Evolutionary conservation across 805 yeast genomes (phyloP), one percentile per base, ranked within the genome.

Genomic region (Priceomyces castillae): DNA sequence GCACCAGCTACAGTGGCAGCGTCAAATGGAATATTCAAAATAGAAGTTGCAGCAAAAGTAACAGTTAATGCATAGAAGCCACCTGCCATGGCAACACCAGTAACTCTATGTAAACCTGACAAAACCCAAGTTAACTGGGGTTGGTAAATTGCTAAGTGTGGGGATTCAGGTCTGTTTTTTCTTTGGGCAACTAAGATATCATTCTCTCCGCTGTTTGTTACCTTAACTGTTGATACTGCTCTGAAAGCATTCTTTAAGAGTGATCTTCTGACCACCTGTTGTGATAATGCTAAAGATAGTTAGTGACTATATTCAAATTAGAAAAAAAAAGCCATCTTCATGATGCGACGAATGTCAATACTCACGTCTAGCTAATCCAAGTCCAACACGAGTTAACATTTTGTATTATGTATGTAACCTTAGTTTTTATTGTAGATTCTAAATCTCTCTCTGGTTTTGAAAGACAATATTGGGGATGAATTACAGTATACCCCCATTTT

Each of bases 121-220:
- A 94, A 62, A 48, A 78, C 69, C 86, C 85, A 79, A 18, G 98
- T 87, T 52, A 92, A 62, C 73, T 94, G 97, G 35, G 95, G 95
- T 72, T 90, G 77, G 74, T 92, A 92, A 62, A 94, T 90, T 48
- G 82, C 71, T 61, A 92, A 75, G 65, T 92, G 95, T 44, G 98
- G 98, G 23, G 97, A 89, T 12, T 78, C 69, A 26, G 98, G 98
- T 71, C 99, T 84, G 71, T 81, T 78, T 52, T 74, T 78, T 67
- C 99, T 82, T 74, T 92, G 98, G 42, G 82, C 81, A 44, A 80
- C 76, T 49, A 92, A 77, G 44, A 90, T 74, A 28, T 77, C 77
- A 52, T 85, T 77, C 57, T 86, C 95, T 53, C 80, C 80, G 19
- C 70, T 78, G 34, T 74, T 73, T 28, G 87, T 69, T 39, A 89